phyloP scores from a whole-genome alignment of 1,284 basidiomycete species.

The Rhodofomes roseus region DNA sequence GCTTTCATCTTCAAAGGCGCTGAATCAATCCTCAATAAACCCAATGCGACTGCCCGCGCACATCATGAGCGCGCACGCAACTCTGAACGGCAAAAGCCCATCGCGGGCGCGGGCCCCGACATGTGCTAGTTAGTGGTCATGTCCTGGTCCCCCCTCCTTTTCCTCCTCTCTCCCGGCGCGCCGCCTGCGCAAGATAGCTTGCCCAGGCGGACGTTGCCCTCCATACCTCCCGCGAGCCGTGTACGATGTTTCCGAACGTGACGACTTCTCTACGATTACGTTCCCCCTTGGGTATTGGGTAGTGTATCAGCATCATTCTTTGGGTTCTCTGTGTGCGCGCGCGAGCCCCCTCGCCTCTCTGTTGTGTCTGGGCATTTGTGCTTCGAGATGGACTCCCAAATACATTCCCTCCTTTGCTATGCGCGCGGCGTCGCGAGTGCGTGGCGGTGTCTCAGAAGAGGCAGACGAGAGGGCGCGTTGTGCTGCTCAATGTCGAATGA shows the following conservation, averaged over 20 bases:
- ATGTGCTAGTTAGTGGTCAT: not conserved
- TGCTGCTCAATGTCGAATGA: no score
- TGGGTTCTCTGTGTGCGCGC: constrained; percentile 1
- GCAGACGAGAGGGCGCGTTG: not conserved
- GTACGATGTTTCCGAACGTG: not conserved
- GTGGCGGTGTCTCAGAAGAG: no score
- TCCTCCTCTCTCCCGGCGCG: not conserved
- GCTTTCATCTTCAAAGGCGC: constrained; percentile 46
- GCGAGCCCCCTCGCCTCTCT: not conserved
- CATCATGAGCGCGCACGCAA: constrained; percentile 16
- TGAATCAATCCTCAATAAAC: constrained; percentile 51
- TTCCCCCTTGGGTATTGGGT: constrained; percentile 3
- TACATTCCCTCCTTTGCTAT: not conserved
- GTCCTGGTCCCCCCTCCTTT: not conserved
- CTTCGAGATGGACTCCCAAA: not conserved
- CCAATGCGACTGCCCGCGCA: constrained; percentile 34
- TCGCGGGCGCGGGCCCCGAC: constrained; percentile 14
- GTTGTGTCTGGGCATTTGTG: not conserved
- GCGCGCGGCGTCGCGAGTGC: not conserved
- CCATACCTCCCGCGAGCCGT: not conserved
- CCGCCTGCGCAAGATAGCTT: not conserved
- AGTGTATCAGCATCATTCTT: constrained; percentile 2
- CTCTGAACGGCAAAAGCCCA: constrained; percentile 15
- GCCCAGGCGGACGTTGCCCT: not conserved
- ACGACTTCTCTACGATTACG: constrained; percentile 5